Evolutionary conservation across 164 flowering plant genomes (phyloP).

Genomic region (Liriodendron chinense): DNA sequence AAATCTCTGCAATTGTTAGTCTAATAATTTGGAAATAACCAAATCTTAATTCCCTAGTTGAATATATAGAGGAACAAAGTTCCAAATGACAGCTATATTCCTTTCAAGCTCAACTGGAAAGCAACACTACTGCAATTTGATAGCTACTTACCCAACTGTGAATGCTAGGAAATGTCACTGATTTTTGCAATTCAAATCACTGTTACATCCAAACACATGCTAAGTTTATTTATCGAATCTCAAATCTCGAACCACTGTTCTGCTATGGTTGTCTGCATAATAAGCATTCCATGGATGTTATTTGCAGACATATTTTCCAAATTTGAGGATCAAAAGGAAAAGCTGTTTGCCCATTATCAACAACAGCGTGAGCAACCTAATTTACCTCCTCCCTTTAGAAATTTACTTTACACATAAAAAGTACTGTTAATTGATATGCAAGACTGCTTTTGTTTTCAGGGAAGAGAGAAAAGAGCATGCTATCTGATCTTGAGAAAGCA

Average conservation of each 20-base stretch:
- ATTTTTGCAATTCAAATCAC: not conserved
- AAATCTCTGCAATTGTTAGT: too few species aligned
- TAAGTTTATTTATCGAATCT: not conserved
- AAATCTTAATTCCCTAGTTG: too few species aligned
- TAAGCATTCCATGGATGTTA: not conserved
- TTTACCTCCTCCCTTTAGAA: not conserved
- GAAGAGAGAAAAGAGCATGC: conserved; percentile 76
- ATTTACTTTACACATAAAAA: not conserved
- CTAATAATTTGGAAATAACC: too few species aligned
- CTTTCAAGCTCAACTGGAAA: too few species aligned
- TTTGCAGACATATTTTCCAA: conserved; percentile 69
- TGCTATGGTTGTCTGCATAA: not conserved
- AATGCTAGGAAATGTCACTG: not conserved
- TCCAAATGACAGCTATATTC: too few species aligned
- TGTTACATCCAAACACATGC: not conserved
- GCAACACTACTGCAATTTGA: too few species aligned
- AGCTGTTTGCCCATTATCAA: conserved; percentile 61
- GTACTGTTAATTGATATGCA: not conserved
- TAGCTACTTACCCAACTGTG: too few species aligned
- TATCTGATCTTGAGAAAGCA: conserved; percentile 66
- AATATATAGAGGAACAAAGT: too few species aligned
- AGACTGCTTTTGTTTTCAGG: conserved; percentile 38
- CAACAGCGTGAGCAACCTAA: conserved; percentile 60
- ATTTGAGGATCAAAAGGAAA: conserved; percentile 82
- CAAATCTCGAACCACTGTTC: not conserved